Conservation (phyloP, 208 protist species). For the Trichomonas gallinae region DNA sequence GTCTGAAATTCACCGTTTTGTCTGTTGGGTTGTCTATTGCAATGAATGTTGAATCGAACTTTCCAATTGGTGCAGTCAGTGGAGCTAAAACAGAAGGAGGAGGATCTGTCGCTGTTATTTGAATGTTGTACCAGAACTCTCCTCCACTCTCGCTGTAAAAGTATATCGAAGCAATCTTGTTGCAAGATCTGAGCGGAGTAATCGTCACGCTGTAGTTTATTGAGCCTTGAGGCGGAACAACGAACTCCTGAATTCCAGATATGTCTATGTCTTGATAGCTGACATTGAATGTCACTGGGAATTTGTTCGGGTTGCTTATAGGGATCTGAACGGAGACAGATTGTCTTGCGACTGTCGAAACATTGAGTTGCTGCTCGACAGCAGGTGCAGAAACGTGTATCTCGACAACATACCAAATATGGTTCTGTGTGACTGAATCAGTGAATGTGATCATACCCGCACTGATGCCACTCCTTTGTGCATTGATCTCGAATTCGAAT, state of each 20-base stretch:
- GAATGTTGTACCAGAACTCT: neutral
- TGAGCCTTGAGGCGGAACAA: neutral
- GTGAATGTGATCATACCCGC: neutral
- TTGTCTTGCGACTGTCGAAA: neutral
- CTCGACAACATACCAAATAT: slow-evolving; percentile 12
- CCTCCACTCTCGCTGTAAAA: neutral
- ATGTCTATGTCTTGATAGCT: neutral
- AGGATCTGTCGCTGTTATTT: neutral
- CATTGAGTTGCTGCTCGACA: neutral
- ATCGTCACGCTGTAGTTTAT: neutral
- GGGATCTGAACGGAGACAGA: neutral
- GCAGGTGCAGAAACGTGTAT: neutral
- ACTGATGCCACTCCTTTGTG: neutral
- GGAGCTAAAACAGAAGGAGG: neutral
- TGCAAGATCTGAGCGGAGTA: neutral
- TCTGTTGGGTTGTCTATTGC: neutral
- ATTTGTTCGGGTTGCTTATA: neutral
- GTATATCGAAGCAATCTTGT: neutral
- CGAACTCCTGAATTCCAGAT: neutral
- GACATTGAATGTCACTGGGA: neutral
- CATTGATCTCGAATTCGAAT: neutral
- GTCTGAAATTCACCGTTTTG: neutral
- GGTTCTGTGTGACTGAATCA: neutral
- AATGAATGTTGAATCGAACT: neutral
- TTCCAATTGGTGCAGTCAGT: neutral